Conservation (phyloP, 495 filamentous ascomycete genomes). For the Tirmania nivea region DNA sequence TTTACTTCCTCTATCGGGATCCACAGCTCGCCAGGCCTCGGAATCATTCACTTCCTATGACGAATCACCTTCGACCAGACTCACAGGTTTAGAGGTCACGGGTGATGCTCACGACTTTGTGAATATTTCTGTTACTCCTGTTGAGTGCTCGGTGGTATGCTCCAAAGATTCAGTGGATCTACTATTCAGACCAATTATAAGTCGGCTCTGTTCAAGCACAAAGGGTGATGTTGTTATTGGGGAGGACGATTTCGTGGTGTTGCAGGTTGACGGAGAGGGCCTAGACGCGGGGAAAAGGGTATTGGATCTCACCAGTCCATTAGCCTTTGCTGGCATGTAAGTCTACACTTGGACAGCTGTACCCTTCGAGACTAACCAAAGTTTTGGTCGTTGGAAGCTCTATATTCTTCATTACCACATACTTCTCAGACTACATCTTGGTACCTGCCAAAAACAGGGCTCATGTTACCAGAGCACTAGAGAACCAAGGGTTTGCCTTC, state of each 20-base stretch:
- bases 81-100: not conserved
- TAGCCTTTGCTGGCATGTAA: constrained; percentile 78
- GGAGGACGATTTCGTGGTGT: constrained; percentile 62
- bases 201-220: constrained; percentile 25
- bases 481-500: constrained; percentile 59
- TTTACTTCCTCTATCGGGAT: constrained; percentile 43
- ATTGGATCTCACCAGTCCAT: constrained; percentile 70
- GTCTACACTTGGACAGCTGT: constrained; percentile 12
- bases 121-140: constrained; percentile 78
- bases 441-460: constrained; percentile 53
- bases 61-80: constrained; percentile 4
- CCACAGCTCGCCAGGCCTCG: constrained; percentile 3
- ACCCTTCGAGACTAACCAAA: constrained; percentile 2
- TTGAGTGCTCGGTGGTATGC: constrained; percentile 87
- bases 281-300: constrained; percentile 88
- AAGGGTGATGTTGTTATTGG: constrained; percentile 45
- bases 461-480: constrained; percentile 53
- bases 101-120: constrained; percentile 46
- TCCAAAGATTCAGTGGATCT: constrained; percentile 44
- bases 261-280: constrained; percentile 63
- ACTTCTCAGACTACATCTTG: constrained; percentile 92
- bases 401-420: constrained; percentile 97
- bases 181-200: constrained; percentile 52
- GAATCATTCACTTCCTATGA: not conserved
- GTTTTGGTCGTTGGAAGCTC: constrained; percentile 28